Evolutionary conservation across 2,329 filamentous ascomycete genomes (phyloP), one percentile per base, ranked within the genome.

Genomic region (Cordyceps cicadae): DNA sequence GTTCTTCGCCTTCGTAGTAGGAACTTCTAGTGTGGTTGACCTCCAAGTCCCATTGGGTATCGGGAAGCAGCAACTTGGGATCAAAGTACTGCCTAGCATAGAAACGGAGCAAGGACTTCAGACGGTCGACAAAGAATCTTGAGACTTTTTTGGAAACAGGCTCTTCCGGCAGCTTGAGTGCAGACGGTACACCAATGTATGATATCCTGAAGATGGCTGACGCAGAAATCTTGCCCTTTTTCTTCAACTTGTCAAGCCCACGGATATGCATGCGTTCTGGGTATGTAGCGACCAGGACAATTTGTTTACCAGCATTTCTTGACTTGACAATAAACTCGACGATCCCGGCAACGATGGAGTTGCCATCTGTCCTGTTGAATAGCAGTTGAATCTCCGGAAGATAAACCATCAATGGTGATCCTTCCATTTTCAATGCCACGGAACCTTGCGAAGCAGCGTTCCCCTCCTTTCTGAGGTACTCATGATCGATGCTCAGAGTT

Each of bases 221-320:
- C 3, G 12, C 15, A 14, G 19, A 2, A 26, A 54, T n/a, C 3
- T 21, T 19, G 5, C 51, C 34, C 1, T 3, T 7, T 6, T 11
- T 1, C 8, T 15, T 15, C 11, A 43, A 7, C 2, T 3, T 0
- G 6, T 7, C 1, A 15, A 8, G 29, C 5, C 1, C 29, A 9
- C 0, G 39, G 39, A 5, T 2, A 3, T n/a, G 2, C 32, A 9
- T 34, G 7, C 6, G 24, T 3, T 4, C 9, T n/a, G 34, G 19
- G 14, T 4, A 17, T 19, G 43, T 29, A 8, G 26, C 1, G 19
- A 54, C 51, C 8, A 54, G 34, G 21, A 54, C 12, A 21, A 54
- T 34, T 11, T 14, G 51, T 4, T 12, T 43, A 12, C 51, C 51
- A 7, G 6, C 19, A 12, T 43, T n/a, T 29, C 37, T 41, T 43